phyloP scores from a whole-genome alignment of 2,329 filamentous ascomycete species.

The Colletotrichum melonis region DNA sequence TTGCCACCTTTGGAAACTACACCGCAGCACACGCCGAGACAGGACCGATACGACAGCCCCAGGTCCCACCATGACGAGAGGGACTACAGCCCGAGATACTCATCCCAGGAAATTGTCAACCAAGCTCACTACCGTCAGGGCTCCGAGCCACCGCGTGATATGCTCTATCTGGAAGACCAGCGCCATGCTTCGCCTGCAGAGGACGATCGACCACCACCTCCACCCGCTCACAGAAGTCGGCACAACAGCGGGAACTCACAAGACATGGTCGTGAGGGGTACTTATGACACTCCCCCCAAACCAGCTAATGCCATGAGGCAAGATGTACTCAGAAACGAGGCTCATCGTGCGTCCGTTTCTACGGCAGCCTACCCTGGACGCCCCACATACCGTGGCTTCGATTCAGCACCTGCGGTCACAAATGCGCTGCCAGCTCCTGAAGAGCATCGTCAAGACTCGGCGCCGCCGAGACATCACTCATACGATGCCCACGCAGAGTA shows the following conservation, averaged over 20 bases:
- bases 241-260: constrained; percentile 56
- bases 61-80: constrained; percentile 50
- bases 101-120: constrained; percentile 41
- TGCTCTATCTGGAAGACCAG: constrained; percentile 44
- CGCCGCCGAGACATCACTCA: constrained; percentile 59
- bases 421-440: constrained; percentile 47
- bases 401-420: constrained; percentile 56
- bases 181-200: constrained; percentile 51
- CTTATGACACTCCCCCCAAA: constrained; percentile 56
- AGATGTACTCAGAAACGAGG: constrained; percentile 67
- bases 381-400: constrained; percentile 63
- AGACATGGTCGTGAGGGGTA: constrained; percentile 53
- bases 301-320: constrained; percentile 64
- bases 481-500: constrained; percentile 62
- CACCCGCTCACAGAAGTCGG: constrained; percentile 64
- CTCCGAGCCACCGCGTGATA: constrained; percentile 46
- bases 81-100: constrained; percentile 49
- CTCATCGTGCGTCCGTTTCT: constrained; percentile 62
- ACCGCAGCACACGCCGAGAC: constrained; percentile 33
- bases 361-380: constrained; percentile 61
- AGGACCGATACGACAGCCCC: constrained; percentile 50
- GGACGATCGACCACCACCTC: constrained; percentile 64
- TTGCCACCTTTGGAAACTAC: constrained; percentile 25
- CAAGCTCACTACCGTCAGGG: constrained; percentile 53
- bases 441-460: constrained; percentile 43